Base-by-base conservation (phyloP, 441 rosid species). In the Breynia disticha region DNA sequence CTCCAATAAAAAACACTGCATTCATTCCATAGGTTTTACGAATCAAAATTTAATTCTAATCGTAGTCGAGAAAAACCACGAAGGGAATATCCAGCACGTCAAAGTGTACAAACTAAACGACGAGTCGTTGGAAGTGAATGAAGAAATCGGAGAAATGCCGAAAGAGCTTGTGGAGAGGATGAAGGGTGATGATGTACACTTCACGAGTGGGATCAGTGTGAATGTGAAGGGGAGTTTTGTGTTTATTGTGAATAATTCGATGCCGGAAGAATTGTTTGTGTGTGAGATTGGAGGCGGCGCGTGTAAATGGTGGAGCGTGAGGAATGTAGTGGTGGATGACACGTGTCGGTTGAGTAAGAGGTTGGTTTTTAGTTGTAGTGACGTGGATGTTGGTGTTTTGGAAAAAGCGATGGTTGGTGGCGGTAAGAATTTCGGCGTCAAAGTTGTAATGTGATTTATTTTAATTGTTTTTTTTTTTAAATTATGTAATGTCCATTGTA, bases 131-230 rank as follows among this genome's bases (percentile, higher is more conserved):
- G 44, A 62, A 65, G 42, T 11, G 15, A 24, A 65, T 13, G 54
- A 48, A 15, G 76, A 70, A 54, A 71, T 85, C 0, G 85, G 82
- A 7, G 75, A 63, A 22, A 72, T 83, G 79, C 85, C 93, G 11
- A 16, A 43, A 57, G 61, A 38, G 57, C 48, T 79, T n/a, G 53
- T 76, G 16, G 76, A 66, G 55, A 76, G 52, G 62, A 50, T 89
- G 44, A 13, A 47, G 54, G 83, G 48, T 3, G 62, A 48, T 16
- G 46, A 16, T 3, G 44, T 41, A 21, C 11, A 43, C 68, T 17
- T 10, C 71, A 43, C 35, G 35, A 47, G 70, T 46, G 69, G 82
- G 41, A 28, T 73, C 32, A 50, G 48, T 19, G 65, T 72, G 18
- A 60, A 72, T 15, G 54, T 64, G 61, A 73, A 47, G 47, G 85